Evolutionary conservation across 108 stramenopile genomes (phyloP).

Genomic region (Schizochytrium sp.): DNA sequence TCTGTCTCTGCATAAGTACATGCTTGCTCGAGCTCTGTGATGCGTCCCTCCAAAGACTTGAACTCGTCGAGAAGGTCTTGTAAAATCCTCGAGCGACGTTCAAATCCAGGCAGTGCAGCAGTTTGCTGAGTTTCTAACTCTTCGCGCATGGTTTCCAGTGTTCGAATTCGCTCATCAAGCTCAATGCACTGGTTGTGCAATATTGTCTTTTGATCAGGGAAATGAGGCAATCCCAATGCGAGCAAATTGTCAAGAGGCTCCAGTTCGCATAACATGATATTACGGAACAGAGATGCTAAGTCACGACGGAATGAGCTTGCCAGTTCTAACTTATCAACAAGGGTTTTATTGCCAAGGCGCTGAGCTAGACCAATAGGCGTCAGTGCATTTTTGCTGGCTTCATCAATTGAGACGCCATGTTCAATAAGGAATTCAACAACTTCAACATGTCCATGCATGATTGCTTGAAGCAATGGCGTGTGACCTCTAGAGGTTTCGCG

Average conservation of each 20-base stretch:
- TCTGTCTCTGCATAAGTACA: background rate
- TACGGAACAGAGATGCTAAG: background rate
- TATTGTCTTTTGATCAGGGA: constrained; percentile 45
- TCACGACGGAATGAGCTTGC: background rate
- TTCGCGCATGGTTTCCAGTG: background rate
- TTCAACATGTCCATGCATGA: constrained; percentile 36
- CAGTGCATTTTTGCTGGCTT: background rate
- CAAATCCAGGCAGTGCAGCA: constrained; percentile 7
- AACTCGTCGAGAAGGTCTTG: background rate
- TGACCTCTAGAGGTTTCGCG: background rate
- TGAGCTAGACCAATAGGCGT: background rate
- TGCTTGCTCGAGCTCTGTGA: background rate
- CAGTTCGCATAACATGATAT: constrained; percentile 24
- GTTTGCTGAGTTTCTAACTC: constrained; percentile 8
- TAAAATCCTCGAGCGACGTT: background rate
- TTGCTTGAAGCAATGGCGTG: background rate
- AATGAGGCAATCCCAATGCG: background rate
- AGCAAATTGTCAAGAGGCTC: constrained; percentile 12
- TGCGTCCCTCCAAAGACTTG: background rate
- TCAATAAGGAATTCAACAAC: constrained; percentile 19
- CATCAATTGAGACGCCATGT: background rate
- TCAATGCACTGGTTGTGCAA: background rate
- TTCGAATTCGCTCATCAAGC: background rate
- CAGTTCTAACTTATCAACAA: background rate
- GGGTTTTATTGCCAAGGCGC: background rate